Base-by-base conservation (phyloP, 2,329 filamentous ascomycete genomes). In the Ceratocystis destructans region DNA sequence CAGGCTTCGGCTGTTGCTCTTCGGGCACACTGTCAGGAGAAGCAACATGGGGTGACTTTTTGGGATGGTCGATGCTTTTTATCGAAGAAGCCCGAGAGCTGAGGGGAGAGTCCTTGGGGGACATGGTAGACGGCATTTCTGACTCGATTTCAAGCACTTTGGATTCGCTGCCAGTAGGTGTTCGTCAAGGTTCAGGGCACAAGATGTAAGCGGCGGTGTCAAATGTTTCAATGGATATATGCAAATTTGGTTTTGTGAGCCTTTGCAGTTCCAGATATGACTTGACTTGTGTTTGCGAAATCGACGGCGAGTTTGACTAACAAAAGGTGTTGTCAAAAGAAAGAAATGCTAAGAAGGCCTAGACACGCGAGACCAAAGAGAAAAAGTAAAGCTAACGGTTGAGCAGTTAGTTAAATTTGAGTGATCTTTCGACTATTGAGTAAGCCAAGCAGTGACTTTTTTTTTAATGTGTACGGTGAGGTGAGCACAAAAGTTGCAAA, bases 1-100 rank as follows among this genome's bases (percentile, higher is more conserved):
- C 57, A 31, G 66, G 63, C 48, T 68, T 68, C 8, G 10, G 37
- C 46, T 12, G 62, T 4, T 41, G 31, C 15, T 68, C 66, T 20
- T 68, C 66, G 33, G 62, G 28, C 17, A 37, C 28, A 64, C 44
- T 50, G n/a, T 67, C 66, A 2, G 61, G 45, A 33, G 63, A 37
- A 28, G 45, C 45, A 28, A 62, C 48, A 37, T 37, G 63, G 25
- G 63, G 66, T 22, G 66, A 65, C 59, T 68, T 68, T 53, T 65
- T 68, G 57, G 46, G 61, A 17, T 41, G 46, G 20, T 68, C 66
- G 59, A 65, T 48, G 41, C 66, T 68, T 63, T 64, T 62, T 46
- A 68, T 68, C 33, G 66, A 68, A 12, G 66, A 68, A n/a, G 66
- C 66, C 37, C 66, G 55, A 28, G 66, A 68, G 66, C 66, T 68